Conservation (phyloP, 2,329 filamentous ascomycete species). For the Pseudogymnoascus sp. region DNA sequence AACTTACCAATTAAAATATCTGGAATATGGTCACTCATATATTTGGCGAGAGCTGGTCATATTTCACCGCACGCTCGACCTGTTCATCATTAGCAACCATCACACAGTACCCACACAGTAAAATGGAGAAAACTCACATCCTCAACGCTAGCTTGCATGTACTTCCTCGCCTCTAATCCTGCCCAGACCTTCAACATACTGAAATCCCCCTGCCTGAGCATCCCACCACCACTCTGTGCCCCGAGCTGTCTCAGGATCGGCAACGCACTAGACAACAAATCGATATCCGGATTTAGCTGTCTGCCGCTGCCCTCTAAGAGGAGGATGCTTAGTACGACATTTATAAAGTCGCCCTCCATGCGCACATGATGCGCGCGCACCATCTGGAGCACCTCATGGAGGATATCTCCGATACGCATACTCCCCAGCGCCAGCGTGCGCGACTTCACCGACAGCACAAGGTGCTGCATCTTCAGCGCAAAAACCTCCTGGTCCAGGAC, state of each 20-base stretch:
- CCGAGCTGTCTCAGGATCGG: slow-evolving; percentile 86
- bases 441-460: slow-evolving; percentile 84
- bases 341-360: slow-evolving; percentile 95
- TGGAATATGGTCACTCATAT: slow-evolving; percentile 40
- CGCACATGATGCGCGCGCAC: slow-evolving; percentile 87
- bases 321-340: slow-evolving; percentile 91
- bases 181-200: slow-evolving; percentile 88
- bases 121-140: slow-evolving; percentile 49
- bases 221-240: slow-evolving; percentile 62
- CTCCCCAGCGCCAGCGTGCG: slow-evolving; percentile 85
- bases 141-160: slow-evolving; percentile 83
- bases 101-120: slow-evolving; percentile 11
- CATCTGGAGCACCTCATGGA: slow-evolving; percentile 86
- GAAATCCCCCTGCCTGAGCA: slow-evolving; percentile 64
- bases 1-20: background rate
- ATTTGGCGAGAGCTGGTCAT: slow-evolving; percentile 81
- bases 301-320: slow-evolving; percentile 90
- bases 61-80: slow-evolving; percentile 85
- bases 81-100: slow-evolving; percentile 26
- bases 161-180: slow-evolving; percentile 78
- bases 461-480: slow-evolving; percentile 91
- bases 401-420: slow-evolving; percentile 90
- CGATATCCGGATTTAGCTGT: slow-evolving; percentile 74
- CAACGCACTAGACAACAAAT: slow-evolving; percentile 76
- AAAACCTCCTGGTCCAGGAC: slow-evolving; percentile 88